Conservation (phyloP, 306 rosid genomes). For the Potentilla sterilis region DNA sequence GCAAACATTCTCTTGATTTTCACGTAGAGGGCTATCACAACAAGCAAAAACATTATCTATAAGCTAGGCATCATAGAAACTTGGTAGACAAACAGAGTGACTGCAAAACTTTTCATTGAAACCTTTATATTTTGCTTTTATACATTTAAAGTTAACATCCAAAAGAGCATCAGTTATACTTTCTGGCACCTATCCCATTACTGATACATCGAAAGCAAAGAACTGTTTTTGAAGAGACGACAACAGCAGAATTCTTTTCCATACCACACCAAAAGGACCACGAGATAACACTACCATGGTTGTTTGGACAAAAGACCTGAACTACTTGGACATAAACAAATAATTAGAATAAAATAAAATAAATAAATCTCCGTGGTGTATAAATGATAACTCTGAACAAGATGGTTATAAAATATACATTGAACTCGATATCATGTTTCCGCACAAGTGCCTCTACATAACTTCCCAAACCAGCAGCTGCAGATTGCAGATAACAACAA, state of each 20-base stretch:
- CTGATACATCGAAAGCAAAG: neutral
- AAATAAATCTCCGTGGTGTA: neutral
- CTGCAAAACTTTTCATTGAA: neutral
- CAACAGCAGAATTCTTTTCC: neutral
- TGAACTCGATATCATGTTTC: slow-evolving; percentile 78
- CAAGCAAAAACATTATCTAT: neutral
- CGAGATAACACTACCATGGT: neutral
- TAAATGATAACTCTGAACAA: slow-evolving; percentile 9
- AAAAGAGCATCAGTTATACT: neutral
- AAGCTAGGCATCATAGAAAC: neutral
- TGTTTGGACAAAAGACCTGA: neutral
- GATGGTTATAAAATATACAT: slow-evolving; percentile 50
- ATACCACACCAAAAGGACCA: neutral
- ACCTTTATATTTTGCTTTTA: neutral
- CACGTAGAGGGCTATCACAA: neutral
- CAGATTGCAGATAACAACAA: slow-evolving; percentile 24
- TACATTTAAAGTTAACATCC: neutral
- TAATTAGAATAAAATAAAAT: neutral
- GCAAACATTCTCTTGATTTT: neutral
- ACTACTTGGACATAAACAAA: neutral
- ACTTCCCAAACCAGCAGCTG: slow-evolving; percentile 97
- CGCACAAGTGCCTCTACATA: slow-evolving; percentile 92
- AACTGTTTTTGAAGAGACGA: neutral
- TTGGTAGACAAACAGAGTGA: neutral
- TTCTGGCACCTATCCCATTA: neutral